Evolutionary conservation across 1,284 basidiomycete genomes (phyloP), one percentile per base, ranked within the genome.

Genomic region (Ustilago cynodontis): DNA sequence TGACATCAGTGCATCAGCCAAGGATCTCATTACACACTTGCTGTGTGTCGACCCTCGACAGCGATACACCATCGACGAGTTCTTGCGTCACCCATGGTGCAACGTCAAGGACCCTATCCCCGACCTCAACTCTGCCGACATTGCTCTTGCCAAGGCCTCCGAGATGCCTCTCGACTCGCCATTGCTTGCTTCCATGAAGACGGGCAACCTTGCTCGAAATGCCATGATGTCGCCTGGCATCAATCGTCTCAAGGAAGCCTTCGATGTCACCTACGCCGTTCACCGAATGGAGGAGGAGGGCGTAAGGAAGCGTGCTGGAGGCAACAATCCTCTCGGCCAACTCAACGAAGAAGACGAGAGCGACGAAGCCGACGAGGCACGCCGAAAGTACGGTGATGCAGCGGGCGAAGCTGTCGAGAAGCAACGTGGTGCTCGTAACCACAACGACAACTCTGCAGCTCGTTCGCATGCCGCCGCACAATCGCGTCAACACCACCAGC

Each of bases 281-380:
- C 97, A 99, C 87, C 91, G 97, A 22, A 98, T 98, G 94, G 96
- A 98, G 86, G 97, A 99, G 87, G 97, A 99, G 87, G 95, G 94
- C 26, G 93, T 93, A 0, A 65, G 78, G 29, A 91, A 26, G 90
- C 90, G 47, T 86, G 87, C 49, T 20, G 68, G 90, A 90, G 65
- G 89, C 6, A 87, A 43, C 56, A 75, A 71, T 24, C 71, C 72
- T 22, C 88, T 98, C 28, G 89, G 89, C 22, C 93, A 93, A 18
- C 89, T 99, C 77, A 98, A 98, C 87, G 95, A 98, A 85, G 94
- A 95, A 75, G 94, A 95, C 55, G 80, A 88, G 87, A 71, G 90
- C 88, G 84, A 86, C 54, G 82, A 81, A 33, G 68, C 83, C 33
- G 85, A 86, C 43, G 62, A 71, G 43, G 63, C 72, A 18, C 65